Conservation (phyloP, 495 filamentous ascomycete species). For the Hypoxylon cercidicola region DNA sequence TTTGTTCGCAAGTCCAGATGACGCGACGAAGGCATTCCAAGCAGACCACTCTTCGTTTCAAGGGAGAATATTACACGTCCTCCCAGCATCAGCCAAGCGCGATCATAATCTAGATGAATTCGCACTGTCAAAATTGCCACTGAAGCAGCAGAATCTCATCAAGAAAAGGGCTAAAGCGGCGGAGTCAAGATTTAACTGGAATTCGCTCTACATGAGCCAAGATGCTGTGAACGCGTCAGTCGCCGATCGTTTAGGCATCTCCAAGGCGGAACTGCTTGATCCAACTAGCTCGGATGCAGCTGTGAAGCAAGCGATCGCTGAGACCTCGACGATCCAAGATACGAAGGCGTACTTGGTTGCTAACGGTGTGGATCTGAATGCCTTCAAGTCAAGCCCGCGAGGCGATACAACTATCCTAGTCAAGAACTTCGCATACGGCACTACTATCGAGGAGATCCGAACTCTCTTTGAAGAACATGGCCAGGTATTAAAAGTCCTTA, state of each 20-base stretch:
- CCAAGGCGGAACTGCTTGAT: constrained; percentile 90
- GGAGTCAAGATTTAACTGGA: constrained; percentile 89
- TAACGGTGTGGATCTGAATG: constrained; percentile 89
- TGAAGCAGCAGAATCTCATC: constrained; percentile 93
- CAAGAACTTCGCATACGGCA: constrained; percentile 92
- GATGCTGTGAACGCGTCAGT: constrained; percentile 95
- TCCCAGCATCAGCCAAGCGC: constrained; percentile 82
- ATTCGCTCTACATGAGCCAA: constrained; percentile 96
- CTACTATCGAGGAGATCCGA: constrained; percentile 72
- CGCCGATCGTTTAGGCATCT: constrained; percentile 83
- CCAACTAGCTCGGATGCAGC: constrained; percentile 93
- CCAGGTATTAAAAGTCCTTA: constrained; percentile 76
- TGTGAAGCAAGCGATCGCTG: constrained; percentile 95
- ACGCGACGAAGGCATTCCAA: constrained; percentile 80
- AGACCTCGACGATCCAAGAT: constrained; percentile 95
- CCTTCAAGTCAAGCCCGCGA: constrained; percentile 83
- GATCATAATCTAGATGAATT: constrained; percentile 86
- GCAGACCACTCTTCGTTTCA: constrained; percentile 86
- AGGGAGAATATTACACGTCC: constrained; percentile 88
- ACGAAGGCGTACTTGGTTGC: constrained; percentile 88
- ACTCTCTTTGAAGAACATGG: constrained; percentile 78
- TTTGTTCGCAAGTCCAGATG: constrained; percentile 73
- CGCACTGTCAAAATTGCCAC: constrained; percentile 83
- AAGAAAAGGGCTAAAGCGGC: constrained; percentile 82
- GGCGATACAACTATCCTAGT: constrained; percentile 90